Evolutionary conservation across 371 early-diverging fungal genomes (phyloP).

Genomic region (Entomophthora muscae): DNA sequence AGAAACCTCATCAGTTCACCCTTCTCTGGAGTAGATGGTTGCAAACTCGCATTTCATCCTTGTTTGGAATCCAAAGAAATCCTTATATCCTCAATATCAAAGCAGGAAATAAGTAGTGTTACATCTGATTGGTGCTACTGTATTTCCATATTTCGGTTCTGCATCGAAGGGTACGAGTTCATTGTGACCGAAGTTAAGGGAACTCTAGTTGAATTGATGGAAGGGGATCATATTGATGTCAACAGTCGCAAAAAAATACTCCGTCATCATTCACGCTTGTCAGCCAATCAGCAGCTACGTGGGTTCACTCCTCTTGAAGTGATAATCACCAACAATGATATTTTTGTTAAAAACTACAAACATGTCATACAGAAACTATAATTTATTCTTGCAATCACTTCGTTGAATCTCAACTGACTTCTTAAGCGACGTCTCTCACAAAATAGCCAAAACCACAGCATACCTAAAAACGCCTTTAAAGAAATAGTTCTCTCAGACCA

Average conservation of each 20-base stretch:
- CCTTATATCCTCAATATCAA: conserved; percentile 4
- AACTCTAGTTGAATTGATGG: neutral
- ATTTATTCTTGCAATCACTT: neutral
- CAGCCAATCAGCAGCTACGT: conserved; percentile 18
- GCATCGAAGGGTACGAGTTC: conserved; percentile 21
- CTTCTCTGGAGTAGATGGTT: conserved; percentile 15
- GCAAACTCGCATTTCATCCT: conserved; percentile 20
- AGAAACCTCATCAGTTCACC: conserved; percentile 13
- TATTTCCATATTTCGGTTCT: conserved; percentile 15
- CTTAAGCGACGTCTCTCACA: neutral
- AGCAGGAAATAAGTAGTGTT: conserved; percentile 3
- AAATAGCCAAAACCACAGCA: neutral
- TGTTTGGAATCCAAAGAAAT: neutral
- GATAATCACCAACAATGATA: neutral
- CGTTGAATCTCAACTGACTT: neutral
- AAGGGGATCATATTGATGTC: conserved; percentile 11
- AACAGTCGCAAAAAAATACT: conserved; percentile 21
- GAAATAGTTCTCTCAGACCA: neutral
- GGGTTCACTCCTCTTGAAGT: conserved; percentile 6
- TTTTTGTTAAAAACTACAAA: neutral
- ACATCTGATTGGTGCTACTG: conserved; percentile 4
- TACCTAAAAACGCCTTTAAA: neutral
- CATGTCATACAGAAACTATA: neutral
- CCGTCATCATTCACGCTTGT: conserved; percentile 19
- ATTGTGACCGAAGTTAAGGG: conserved; percentile 13